A percentile compares a stretch with the other conserved stretches of the same genome.
phyloP scores from a whole-genome alignment of 495 filamentous ascomycete species.

The Trichocladium uniseriatum region DNA sequence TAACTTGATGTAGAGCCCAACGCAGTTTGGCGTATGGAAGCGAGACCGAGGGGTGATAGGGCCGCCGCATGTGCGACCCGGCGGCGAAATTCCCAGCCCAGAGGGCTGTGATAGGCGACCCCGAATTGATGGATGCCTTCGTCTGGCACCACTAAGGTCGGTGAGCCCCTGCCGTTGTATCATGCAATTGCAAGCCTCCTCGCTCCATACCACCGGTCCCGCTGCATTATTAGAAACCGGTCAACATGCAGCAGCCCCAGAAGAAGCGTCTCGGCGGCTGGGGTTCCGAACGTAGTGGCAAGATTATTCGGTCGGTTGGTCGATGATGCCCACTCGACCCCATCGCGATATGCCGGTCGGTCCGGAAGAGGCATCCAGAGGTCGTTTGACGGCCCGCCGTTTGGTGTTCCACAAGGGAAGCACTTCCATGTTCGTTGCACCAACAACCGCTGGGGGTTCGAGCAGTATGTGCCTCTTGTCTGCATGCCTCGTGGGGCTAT shows the following conservation, averaged over 20 bases:
- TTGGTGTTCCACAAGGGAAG: neutral
- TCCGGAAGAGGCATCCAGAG: no score
- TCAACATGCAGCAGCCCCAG: neutral
- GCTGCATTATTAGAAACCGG: neutral
- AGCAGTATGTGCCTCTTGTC: slow-evolving; percentile 4
- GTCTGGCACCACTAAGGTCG: neutral
- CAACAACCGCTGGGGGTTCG: no score
- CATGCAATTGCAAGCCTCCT: slow-evolving; percentile 1
- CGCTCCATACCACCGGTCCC: neutral
- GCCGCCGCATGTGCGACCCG: neutral
- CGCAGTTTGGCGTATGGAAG: neutral
- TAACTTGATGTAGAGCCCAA: neutral
- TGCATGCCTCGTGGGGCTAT: slow-evolving; percentile 4
- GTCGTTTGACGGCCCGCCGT: no score
- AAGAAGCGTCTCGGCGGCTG: no score
- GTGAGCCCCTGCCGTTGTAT: neutral
- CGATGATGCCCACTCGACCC: no score
- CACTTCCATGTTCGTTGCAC: no score
- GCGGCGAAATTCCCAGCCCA: no score
- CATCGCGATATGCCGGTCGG: no score
- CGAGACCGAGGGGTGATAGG: neutral
- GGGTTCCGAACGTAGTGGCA: no score
- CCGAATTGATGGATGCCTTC: neutral
- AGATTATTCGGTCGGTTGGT: no score
- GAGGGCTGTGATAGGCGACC: neutral